Evolutionary conservation across 768 basidiomycete genomes (phyloP).

Genomic region (Rubroboletus satanas): DNA sequence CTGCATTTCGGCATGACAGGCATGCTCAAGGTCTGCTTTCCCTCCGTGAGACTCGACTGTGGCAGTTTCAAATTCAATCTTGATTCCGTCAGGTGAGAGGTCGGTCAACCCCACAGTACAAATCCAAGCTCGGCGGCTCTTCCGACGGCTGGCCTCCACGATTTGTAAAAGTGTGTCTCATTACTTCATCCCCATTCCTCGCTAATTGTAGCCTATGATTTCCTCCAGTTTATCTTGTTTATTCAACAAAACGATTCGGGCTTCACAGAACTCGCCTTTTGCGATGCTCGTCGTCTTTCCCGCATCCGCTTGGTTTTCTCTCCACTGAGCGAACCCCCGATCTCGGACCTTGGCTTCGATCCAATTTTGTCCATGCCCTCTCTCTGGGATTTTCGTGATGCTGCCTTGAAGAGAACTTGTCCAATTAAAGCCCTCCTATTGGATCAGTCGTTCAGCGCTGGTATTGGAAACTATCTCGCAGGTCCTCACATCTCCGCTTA

Average conservation of each 20-base stretch:
- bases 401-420: constrained; percentile 52
- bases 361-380: constrained; percentile 67
- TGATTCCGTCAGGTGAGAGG: constrained; percentile 41
- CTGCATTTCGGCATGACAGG: constrained; percentile 87
- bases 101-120: constrained; percentile 46
- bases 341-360: constrained; percentile 72
- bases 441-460: constrained; percentile 77
- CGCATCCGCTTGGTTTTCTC: constrained; percentile 59
- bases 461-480: constrained; percentile 82
- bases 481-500: constrained; percentile 34
- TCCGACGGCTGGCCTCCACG: constrained; percentile 60
- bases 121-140: constrained; percentile 38
- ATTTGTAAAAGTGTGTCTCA: constrained; percentile 52
- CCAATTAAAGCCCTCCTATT: constrained; percentile 74
- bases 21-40: constrained; percentile 55
- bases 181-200: background rate
- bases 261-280: constrained; percentile 57
- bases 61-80: background rate
- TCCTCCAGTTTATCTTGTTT: constrained; percentile 57
- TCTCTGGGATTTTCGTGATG: constrained; percentile 45
- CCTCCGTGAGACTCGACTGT: background rate
- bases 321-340: constrained; percentile 62
- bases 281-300: constrained; percentile 68
- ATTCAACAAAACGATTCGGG: constrained; percentile 37
- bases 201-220: background rate